Percentiles rank a stretch among this genome's conserved stretches.
phyloP scores from a whole-genome alignment of 75 land plant genomes.

The Cunninghamia lanceolata region DNA sequence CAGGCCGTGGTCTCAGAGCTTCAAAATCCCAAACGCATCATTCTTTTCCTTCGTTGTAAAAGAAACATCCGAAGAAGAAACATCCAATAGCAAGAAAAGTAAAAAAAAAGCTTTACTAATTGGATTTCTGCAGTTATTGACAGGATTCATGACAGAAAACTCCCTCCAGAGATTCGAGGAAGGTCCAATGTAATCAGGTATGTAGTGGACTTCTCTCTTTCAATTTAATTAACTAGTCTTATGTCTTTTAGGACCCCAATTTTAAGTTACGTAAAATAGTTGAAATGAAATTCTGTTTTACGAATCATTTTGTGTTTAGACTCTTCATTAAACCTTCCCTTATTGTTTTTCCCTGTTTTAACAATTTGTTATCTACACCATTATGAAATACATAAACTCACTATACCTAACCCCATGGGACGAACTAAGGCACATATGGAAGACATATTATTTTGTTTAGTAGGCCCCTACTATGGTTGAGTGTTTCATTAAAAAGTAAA shows the following conservation, averaged over 20 bases:
- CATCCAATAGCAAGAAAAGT: background rate
- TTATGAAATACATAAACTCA: background rate
- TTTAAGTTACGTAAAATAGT: background rate
- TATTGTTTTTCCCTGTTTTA: background rate
- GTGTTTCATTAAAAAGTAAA: background rate
- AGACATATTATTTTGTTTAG: background rate
- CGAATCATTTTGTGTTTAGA: background rate
- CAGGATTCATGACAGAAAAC: constrained; percentile 57
- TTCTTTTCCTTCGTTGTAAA: background rate
- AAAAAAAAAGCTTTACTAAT: background rate
- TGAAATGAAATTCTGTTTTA: background rate
- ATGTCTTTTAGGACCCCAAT: background rate
- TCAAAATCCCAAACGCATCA: background rate
- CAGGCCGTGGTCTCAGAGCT: background rate
- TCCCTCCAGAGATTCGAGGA: constrained; percentile 66
- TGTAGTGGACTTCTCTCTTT: background rate
- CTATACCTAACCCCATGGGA: background rate
- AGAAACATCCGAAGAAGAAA: background rate
- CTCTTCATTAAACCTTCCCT: background rate
- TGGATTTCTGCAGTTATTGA: constrained; percentile 50
- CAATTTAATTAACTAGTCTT: background rate
- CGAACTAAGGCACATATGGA: background rate
- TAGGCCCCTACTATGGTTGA: background rate
- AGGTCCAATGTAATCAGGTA: constrained; percentile 43
- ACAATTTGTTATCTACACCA: background rate